Evolutionary conservation across 495 filamentous ascomycete species (phyloP).

Genomic region (Staphylotrichum longicolle): DNA sequence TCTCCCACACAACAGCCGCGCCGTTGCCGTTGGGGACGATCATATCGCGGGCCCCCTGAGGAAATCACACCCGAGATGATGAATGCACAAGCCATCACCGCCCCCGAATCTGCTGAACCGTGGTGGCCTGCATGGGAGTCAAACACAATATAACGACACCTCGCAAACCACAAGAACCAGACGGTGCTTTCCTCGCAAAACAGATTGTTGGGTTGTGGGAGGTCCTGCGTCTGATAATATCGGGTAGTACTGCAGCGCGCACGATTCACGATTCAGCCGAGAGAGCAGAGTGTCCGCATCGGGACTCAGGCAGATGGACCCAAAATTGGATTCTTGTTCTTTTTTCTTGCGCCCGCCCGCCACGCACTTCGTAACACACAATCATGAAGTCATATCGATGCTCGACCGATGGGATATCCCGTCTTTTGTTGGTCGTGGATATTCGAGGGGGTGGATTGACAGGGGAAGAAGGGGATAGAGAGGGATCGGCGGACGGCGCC

Average conservation of each 20-base stretch:
- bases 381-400: neutral
- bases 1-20: neutral
- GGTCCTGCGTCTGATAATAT: slow-evolving; percentile 3
- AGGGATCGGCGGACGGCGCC: too few relatives aligned
- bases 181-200: neutral
- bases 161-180: neutral
- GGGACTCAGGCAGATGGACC: slow-evolving; percentile 2
- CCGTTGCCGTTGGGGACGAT: neutral
- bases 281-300: neutral
- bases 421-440: neutral
- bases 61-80: slow-evolving; percentile 8
- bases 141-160: neutral
- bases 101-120: neutral
- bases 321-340: neutral
- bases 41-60: neutral
- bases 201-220: neutral
- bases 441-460: neutral
- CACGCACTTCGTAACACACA: neutral
- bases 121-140: neutral
- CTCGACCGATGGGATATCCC: slow-evolving; percentile 3
- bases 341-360: too few relatives aligned
- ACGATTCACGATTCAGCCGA: slow-evolving; percentile 9
- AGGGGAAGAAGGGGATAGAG: neutral
- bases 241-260: slow-evolving; percentile 1
- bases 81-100: neutral